Evolutionary conservation across 2,329 filamentous ascomycete genomes (phyloP).

Genomic region (Bipolaris gigantea): DNA sequence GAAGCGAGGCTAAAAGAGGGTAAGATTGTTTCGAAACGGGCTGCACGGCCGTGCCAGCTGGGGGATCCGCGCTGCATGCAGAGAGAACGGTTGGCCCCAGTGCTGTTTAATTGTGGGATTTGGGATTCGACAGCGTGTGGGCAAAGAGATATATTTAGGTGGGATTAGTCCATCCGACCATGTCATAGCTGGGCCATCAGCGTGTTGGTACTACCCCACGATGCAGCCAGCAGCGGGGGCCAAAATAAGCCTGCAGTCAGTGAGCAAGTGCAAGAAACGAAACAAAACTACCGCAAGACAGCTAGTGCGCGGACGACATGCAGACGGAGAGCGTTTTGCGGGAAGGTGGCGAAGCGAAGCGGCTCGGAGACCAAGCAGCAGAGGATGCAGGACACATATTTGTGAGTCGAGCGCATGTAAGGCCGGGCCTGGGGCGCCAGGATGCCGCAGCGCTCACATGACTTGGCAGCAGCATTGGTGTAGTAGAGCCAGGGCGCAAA

Average conservation of each 20-base stretch:
- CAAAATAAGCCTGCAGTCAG: constrained; percentile 33
- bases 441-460: constrained; percentile 18
- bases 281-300: constrained; percentile 24
- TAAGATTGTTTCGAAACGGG: constrained; percentile 34
- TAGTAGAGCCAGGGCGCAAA: constrained; percentile 12
- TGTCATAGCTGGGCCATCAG: background rate
- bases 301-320: constrained; percentile 15
- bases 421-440: constrained; percentile 11
- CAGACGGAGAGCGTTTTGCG: constrained; percentile 21
- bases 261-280: constrained; percentile 24
- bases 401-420: too few species aligned
- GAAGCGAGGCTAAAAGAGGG: constrained; percentile 25
- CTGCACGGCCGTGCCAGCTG: constrained; percentile 11
- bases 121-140: constrained; percentile 3
- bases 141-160: constrained; percentile 15
- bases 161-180: background rate
- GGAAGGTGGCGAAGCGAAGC: constrained; percentile 8
- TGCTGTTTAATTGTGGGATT: constrained; percentile 13
- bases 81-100: constrained; percentile 28
- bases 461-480: constrained; percentile 17
- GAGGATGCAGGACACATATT: constrained; percentile 11
- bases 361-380: constrained; percentile 23
- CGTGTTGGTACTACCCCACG: constrained; percentile 15
- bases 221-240: constrained; percentile 18
- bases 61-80: constrained; percentile 16